Base-by-base conservation (phyloP, 306 rosid genomes). In the Vicia villosa region DNA sequence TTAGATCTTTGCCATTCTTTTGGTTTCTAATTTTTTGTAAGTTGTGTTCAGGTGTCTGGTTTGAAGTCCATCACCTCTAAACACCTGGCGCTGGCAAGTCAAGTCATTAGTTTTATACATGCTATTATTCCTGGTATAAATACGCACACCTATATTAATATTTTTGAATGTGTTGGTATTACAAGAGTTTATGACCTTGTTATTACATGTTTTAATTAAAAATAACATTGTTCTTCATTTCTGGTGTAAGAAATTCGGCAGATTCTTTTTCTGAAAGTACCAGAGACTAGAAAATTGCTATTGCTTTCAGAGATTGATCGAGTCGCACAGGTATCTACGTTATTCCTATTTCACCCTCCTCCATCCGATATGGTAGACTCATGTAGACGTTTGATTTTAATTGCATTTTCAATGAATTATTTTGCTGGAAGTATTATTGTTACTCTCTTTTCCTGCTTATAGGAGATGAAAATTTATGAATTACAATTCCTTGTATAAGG, bases 71-170 rank as follows among this genome's bases (percentile, higher is more conserved):
- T 95, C 77, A 95, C 99, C 58, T 91, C 99, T 68, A 95, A 95
- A 76, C 99, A 95, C 77, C 75, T 95, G 76, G 99, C 99, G n/a
- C 75, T 95, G 83, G 99, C 99, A 64, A 95, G 99, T 85, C 99
- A 95, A 87, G 97, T 91, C 72, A 87, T 95, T 78, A 89, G 96
- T 86, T 91, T 95, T 58, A 80, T 75, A 20, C 86, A 83, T 80
- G 87, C 86, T 71, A 87, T 87, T 74, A 83, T 95, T 81, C 99
- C 96, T 32, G 97, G 99, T 95, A 80, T 56, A 46, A 64, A 63
- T 56, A 10, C 73, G 32, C 59, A 12, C 62, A 16, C 59, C 43
- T 64, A 8, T 69, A 68, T 73, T 12, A 59, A 55, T 30, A 13
- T 74, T 66, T 63, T 46, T 3, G 7, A 42, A 6, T 73, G 49